Base-by-base conservation (phyloP, 2,329 filamentous ascomycete genomes). In the Venturia carpophila region DNA sequence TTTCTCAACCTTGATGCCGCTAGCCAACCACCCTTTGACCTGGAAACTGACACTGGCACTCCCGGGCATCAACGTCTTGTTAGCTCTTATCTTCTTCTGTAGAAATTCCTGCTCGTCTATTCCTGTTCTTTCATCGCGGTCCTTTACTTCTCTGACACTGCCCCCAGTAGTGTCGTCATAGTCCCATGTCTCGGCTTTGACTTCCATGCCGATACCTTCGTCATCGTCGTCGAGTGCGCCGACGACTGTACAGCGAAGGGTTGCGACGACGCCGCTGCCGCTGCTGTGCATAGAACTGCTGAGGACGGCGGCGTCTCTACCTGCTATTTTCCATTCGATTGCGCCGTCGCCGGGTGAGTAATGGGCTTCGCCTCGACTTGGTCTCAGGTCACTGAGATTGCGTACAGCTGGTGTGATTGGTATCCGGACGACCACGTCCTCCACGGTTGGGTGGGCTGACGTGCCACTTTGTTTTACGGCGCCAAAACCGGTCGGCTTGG, bases 311-410 rank as follows among this genome's bases (percentile, higher is more conserved):
- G 92, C 82, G 65, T 96, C 92, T 76, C 91, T 92, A 30, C 85
- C 83, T 0, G 87, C 85, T 49, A 97, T 85, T 66, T 87, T 84
- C 93, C 93, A 97, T 75, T 96, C 90, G 10, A 97, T 80, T 1
- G 83, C 75, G 60, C 83, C 83, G 62, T 90, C 91, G 1, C 86
- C 86, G 0, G 89, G 86, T 64, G 85, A 89, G 77, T 92, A 97
- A 65, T 84, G 86, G 2, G 91, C 92, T 69, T 97, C 93, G 43
- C 92, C 93, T 68, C 86, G 87, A 69, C 86, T 90, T 1, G 92
- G 85, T 65, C 91, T 84, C 64, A 97, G 83, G 71, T 97, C 92
- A 5, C 86, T 87, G 19, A 97, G 80, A 72, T 92, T 96, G 66
- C 91, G 86, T 62, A 97, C 91, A 34, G 86, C 84, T 4, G 84